Evolutionary conservation across 441 rosid genomes (phyloP).

Genomic region (Croton setiger): DNA sequence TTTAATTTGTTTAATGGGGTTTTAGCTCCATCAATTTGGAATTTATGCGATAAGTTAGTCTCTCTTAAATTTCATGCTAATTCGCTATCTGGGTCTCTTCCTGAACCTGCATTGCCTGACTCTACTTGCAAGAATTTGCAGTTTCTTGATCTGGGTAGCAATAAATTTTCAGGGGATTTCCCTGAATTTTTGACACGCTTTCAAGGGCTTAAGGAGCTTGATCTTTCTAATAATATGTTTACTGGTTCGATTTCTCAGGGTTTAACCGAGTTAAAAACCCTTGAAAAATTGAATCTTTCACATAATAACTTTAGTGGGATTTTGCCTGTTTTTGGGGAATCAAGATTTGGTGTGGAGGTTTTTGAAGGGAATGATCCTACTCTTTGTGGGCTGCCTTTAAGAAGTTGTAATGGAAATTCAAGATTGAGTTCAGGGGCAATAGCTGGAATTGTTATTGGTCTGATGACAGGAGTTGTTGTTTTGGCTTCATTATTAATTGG

Average conservation of each 20-base stretch:
- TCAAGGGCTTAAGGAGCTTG: slow-evolving; percentile 64
- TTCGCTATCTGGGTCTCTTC: slow-evolving; percentile 57
- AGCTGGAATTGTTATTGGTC: slow-evolving; percentile 91
- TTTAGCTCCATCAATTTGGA: slow-evolving; percentile 86
- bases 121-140: slow-evolving; percentile 64
- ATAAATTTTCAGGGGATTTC: slow-evolving; percentile 74
- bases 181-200: slow-evolving; percentile 71
- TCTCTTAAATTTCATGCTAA: slow-evolving; percentile 66
- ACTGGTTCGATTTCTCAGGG: slow-evolving; percentile 67
- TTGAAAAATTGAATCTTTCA: slow-evolving; percentile 78
- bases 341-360: slow-evolving; percentile 59
- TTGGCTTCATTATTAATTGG: slow-evolving; percentile 81
- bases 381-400: slow-evolving; percentile 83
- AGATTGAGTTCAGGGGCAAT: slow-evolving; percentile 80
- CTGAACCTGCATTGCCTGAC: slow-evolving; percentile 82
- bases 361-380: slow-evolving; percentile 80
- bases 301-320: slow-evolving; percentile 82
- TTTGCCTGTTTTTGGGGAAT: slow-evolving; percentile 59
- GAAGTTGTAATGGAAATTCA: slow-evolving; percentile 55
- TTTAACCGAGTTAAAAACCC: slow-evolving; percentile 40
- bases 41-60: slow-evolving; percentile 71
- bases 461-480: slow-evolving; percentile 86
- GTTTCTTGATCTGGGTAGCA: slow-evolving; percentile 73
- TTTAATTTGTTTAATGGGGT: slow-evolving; percentile 54
- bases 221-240: slow-evolving; percentile 69